phyloP scores from a whole-genome alignment of 148 eudicot species.

The Rhododendron molle region DNA sequence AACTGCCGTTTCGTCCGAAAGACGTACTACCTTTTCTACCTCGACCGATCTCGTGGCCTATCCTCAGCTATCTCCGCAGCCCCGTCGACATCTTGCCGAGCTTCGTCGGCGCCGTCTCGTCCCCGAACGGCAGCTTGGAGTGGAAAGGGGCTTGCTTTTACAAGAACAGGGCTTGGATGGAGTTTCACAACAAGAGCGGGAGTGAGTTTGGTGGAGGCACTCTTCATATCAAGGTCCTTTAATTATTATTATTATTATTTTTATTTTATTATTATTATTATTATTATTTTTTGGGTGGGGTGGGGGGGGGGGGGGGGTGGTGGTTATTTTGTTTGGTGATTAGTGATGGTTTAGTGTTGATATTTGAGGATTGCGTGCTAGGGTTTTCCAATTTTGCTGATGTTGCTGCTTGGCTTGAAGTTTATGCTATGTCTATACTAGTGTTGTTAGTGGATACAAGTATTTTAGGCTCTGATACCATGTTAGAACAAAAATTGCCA shows the following conservation, averaged over 20 bases:
- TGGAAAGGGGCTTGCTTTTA: conserved; percentile 98
- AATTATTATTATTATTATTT: neutral
- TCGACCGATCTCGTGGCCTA: conserved; percentile 59
- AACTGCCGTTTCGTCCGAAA: conserved; percentile 45
- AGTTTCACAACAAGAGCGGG: conserved; percentile 68
- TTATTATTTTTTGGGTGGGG: neutral
- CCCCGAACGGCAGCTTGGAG: conserved; percentile 23
- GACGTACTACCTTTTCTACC: conserved; percentile 72
- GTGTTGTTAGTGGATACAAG: neutral
- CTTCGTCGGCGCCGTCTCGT: conserved; percentile 68
- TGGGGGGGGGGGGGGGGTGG: too few relatives aligned
- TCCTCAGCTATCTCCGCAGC: conserved; percentile 45
- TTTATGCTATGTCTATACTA: neutral
- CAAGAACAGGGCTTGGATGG: conserved; percentile 81
- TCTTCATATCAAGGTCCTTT: conserved; percentile 76
- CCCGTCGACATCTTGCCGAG: conserved; percentile 74
- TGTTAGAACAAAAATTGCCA: neutral
- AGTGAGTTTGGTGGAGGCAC: conserved; percentile 94
- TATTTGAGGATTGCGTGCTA: neutral
- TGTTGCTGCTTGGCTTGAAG: neutral
- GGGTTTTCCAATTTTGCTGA: neutral
- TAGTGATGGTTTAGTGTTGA: neutral
- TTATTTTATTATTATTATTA: too few relatives aligned
- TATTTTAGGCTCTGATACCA: neutral
- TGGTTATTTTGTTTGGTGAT: neutral